These are phyloP conservation scores for Basidiobolus meristosporus DNA, from an alignment of 371 early-diverging fungal genomes.

Conservation along the genomic window DNA sequence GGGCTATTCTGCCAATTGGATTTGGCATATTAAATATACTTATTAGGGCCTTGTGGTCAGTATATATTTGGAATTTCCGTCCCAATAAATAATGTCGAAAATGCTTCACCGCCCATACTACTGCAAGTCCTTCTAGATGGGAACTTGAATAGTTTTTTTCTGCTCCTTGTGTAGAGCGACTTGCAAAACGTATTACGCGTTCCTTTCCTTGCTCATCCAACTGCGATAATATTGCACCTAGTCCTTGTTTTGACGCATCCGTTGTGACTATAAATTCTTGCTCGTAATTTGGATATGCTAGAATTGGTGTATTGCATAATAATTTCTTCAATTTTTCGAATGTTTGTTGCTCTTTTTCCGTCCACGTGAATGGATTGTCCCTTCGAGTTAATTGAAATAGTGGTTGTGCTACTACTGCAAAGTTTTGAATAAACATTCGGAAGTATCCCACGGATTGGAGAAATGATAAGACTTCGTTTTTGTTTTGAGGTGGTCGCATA, in stretches of 20 bases:
- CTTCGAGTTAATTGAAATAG: constrained; percentile 7
- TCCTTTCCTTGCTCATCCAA: constrained; percentile 4
- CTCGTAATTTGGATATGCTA: constrained; percentile 7
- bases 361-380: constrained; percentile 6
- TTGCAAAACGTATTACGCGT: constrained; percentile 8
- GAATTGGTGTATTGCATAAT: constrained; percentile 8
- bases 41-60: constrained; percentile 11
- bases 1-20: constrained; percentile 4
- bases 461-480: constrained; percentile 7
- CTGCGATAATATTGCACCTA: constrained; percentile 15
- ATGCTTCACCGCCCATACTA: no score
- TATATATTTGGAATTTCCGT: constrained; percentile 7
- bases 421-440: constrained; percentile 11
- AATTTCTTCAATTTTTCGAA: constrained; percentile 6
- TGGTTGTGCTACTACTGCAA: constrained; percentile 4
- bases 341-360: constrained; percentile 3
- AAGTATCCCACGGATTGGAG: constrained; percentile 13
- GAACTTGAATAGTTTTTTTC: constrained; percentile 6
- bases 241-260: constrained; percentile 12
- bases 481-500: constrained; percentile 5
- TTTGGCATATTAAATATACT: constrained; percentile 4
- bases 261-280: constrained; percentile 10
- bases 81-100: constrained; percentile 12
- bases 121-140: constrained; percentile 11
- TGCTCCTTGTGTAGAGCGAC: background rate